Evolutionary conservation across 225 moss, liverwort and hornwort species (phyloP), one percentile per base, ranked within the genome.

Genomic region (Pleurozium schreberi): DNA sequence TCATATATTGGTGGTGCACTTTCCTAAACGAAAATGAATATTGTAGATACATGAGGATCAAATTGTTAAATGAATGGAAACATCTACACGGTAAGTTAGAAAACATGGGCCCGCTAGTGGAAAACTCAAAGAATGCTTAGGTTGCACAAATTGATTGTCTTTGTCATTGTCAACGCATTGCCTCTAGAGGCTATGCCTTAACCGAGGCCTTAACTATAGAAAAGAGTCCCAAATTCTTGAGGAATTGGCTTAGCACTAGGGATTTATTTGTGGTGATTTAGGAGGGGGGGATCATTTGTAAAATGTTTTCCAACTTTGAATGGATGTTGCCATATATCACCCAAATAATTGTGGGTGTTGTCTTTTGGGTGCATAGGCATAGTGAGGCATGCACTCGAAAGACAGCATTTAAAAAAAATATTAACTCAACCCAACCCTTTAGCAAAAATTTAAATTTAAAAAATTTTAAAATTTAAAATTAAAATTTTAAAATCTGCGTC

Each of bases 21-120:
- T 28, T 71, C 6, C 0, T 3, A 1, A 71, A 28, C 3, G 3
- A 5, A 70, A 70, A 42, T 42, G 27, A 9, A 5, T 42, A 70
- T 43, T 27, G 9, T 27, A 26, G 42, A 70, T 68, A n/a, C 12
- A n/a, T 40, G 23, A 23, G 0, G n/a, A 22, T 68, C 6, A 2
- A 70, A 43, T 70, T 43, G 9, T 26, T 42, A 70, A 70, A 26
- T 68, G 26, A 70, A 26, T 42, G 15, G 5, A 26, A 70, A 42
- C 9, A 70, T 42, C 3, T 70, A 42, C 1, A 57, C 2, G 4
- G 14, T 57, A 27, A n/a, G 26, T 40, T 57, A 26, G n/a, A n/a
- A 26, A 18, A 7, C 3, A 0, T 3, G 0, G 0, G 4, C 9
- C 42, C 3, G 1, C 0, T 42, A 4, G 17, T n/a, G 0, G 18